Evolutionary conservation across 2,329 filamentous ascomycete species (phyloP), one percentile per base, ranked within the genome.

Genomic region (Aspergillus calidoustus): DNA sequence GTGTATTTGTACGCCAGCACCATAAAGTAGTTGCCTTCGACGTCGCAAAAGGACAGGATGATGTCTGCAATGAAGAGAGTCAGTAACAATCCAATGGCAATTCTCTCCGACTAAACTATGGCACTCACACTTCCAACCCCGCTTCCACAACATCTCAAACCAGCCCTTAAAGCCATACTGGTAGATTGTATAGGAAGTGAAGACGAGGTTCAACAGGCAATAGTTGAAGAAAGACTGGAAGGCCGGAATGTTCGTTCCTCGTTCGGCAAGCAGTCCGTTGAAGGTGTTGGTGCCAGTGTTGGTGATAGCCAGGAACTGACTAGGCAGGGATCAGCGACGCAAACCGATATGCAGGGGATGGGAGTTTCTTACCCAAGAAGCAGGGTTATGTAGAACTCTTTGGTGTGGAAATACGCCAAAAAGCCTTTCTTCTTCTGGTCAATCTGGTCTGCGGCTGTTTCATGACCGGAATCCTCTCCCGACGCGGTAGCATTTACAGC

Each of bases 211-310:
- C 66, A 99, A 85, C 54, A 97, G 80, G 48, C 93, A 84, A 79
- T 99, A 99, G 80, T 95, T 97, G 85, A 97, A 96, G 71, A 98
- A 86, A 31, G 91, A 92, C 81, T 99, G 95, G 82, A 98, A 97
- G 59, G 95, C 92, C 7, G 95, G 95, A 68, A 98, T 96, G 64
- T 87, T 92, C 67, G 90, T 93, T 54, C 88, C 85, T 65, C 85
- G 78, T 5, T 80, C 77, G 60, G 83, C 84, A 31, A 99, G 87
- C 59, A 97, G 86, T 28, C 85, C 87, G 43, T 90, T 91, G 74
- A 98, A 92, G 52, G 95, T 98, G 82, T 96, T 97, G 54, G 93
- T 97, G 31, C 87, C 88, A 1, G 93, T 97, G 79, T 96, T 95
- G 81, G 92, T 93, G 62, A 99, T 87, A 4, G 93, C 88, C 49